Conservation (phyloP, 139 green algal species). For the Nannochloris sp. region DNA sequence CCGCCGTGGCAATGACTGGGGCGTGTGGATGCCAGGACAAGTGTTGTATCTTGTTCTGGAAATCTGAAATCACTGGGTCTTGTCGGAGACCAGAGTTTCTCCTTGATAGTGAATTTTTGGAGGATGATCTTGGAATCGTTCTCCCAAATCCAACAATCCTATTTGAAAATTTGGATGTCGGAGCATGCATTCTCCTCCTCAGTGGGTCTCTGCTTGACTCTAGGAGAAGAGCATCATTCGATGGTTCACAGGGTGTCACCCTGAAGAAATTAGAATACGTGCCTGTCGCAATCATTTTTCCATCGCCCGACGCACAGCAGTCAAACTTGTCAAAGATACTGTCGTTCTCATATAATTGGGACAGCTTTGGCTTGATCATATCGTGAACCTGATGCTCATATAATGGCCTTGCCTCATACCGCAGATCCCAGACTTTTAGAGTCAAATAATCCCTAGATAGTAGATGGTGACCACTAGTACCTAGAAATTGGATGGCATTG, state of each 20-base stretch:
- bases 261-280: slow-evolving; percentile 91
- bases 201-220: slow-evolving; percentile 70
- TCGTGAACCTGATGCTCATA: slow-evolving; percentile 88
- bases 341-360: slow-evolving; percentile 98
- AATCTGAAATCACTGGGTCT: slow-evolving; percentile 51
- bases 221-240: slow-evolving; percentile 27
- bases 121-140: slow-evolving; percentile 10
- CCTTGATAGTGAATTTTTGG: neutral
- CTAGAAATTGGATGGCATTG: slow-evolving; percentile 90
- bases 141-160: slow-evolving; percentile 4
- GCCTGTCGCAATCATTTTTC: slow-evolving; percentile 71
- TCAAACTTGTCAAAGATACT: slow-evolving; percentile 99
- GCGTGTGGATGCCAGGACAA: slow-evolving; percentile 89
- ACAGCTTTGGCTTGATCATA: slow-evolving; percentile 75
- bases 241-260: slow-evolving; percentile 30
- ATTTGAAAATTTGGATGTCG: neutral
- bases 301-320: slow-evolving; percentile 71
- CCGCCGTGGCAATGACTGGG: slow-evolving; percentile 83
- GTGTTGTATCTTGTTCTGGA: slow-evolving; percentile 85
- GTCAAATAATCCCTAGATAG: slow-evolving; percentile 95
- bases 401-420: slow-evolving; percentile 78
- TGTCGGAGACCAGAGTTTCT: slow-evolving; percentile 9
- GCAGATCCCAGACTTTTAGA: slow-evolving; percentile 95
- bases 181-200: slow-evolving; percentile 38
- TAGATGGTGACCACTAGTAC: slow-evolving; percentile 84